A percentile compares a stretch with the other conserved stretches of the same genome.
Evolutionary conservation across 768 basidiomycete species (phyloP).

Genomic region (Ramaria sp.): DNA sequence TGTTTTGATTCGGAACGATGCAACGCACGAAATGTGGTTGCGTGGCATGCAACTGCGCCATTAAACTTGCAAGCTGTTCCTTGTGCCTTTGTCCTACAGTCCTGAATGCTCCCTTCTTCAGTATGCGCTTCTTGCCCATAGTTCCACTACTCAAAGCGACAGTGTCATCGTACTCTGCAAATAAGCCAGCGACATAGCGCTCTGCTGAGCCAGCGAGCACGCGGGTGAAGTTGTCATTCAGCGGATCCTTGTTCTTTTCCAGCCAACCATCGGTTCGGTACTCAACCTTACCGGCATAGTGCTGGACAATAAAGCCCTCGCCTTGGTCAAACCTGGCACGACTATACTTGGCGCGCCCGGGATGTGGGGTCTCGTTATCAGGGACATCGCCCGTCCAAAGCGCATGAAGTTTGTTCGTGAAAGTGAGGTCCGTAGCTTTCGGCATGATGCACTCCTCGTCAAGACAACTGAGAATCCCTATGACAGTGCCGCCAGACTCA

Average conservation of each 20-base stretch:
- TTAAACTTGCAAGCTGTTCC: conserved; percentile 86
- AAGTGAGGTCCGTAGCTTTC: conserved; percentile 90
- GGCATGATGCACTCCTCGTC: conserved; percentile 99
- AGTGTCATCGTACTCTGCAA: conserved; percentile 66
- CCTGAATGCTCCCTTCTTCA: conserved; percentile 95
- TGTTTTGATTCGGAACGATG: conserved; percentile 89
- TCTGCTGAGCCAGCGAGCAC: conserved; percentile 78
- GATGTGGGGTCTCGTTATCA: conserved; percentile 42
- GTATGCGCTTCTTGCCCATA: conserved; percentile 52
- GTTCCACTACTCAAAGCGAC: conserved; percentile 30
- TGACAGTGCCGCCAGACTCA: conserved; percentile 60
- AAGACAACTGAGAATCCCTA: conserved; percentile 85
- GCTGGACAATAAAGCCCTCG: conserved; percentile 71
- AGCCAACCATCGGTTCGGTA: conserved; percentile 95
- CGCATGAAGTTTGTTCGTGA: conserved; percentile 82
- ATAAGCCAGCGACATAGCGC: conserved; percentile 71
- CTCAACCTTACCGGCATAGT: conserved; percentile 95
- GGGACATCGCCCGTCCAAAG: conserved; percentile 51
- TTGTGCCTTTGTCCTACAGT: conserved; percentile 94
- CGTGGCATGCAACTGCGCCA: conserved; percentile 84
- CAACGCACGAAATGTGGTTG: conserved; percentile 98
- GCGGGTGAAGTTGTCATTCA: conserved; percentile 91
- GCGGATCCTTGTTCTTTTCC: conserved; percentile 98
- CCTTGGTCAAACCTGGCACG: conserved; percentile 76
- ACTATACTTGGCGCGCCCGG: conserved; percentile 74